Evolutionary conservation across 805 yeast species (phyloP), one percentile per base, ranked within the genome.

Genomic region (Wickerhamiella parazyma): DNA sequence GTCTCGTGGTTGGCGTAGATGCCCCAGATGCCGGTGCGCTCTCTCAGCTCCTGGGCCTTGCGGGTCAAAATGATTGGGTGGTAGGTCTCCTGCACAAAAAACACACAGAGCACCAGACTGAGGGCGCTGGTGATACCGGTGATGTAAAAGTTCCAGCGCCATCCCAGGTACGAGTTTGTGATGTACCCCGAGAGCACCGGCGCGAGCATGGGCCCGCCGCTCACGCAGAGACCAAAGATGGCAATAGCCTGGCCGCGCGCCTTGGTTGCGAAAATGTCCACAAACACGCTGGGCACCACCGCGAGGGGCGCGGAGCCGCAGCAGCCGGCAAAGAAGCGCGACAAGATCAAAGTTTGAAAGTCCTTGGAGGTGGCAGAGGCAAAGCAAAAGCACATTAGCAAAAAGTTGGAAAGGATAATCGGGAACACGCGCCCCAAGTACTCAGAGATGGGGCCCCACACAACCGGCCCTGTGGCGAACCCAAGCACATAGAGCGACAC

Each of bases 381-480:
- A 56, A 80, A 80, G 37, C 70, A 68, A 61, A 84, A 82, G 37
- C 72, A 53, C 17, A 71, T 64, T 55, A 73, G 72, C 1, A 79
- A 72, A 34, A 82, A 64, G 3, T 70, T 60, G 4, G 86, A 73
- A 3, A 75, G 49, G 2, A 80, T 50, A 44, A 81, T 54, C 12
- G 82, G 76, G 14, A 70, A 60, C 58, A 73, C 72, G 60, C 94
- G 72, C 22, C 93, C 91, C 51, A 69, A 78, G 29, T 79, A 55
- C 59, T 81, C 94, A n/a, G 89, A 78, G 29, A 81, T 58, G 4
- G 94, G 95, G 20, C 91, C 95, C 85, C 91, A 87, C 29, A 84
- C 55, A 41, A 87, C 67, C 3, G 97, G 97, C 16, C 96, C 95
- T 0, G 84, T 71, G 1, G 95, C 96, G 62, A 86, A 89, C 9